phyloP scores from a whole-genome alignment of 2,329 filamentous ascomycete species.

The Metarhizium humberi region DNA sequence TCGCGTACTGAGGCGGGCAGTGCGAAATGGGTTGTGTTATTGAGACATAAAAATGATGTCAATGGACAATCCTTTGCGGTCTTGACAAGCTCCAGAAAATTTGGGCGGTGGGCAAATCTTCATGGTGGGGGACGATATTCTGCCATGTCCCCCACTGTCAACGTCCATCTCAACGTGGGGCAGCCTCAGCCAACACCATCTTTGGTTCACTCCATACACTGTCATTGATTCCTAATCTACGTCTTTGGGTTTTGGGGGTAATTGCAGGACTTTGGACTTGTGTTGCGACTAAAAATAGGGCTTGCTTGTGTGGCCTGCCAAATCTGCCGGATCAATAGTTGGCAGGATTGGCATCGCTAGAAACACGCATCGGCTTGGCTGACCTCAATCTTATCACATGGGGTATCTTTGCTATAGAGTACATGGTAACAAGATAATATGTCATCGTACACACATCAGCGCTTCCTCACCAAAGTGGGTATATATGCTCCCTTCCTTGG shows the following conservation, averaged over 20 bases:
- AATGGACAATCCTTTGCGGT: background rate
- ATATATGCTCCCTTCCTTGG: conserved; percentile 62
- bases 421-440: background rate
- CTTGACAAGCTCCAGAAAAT: conserved; percentile 9
- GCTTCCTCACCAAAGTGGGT: conserved; percentile 71
- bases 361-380: background rate
- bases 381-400: background rate
- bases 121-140: conserved; percentile 25
- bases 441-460: conserved; percentile 60
- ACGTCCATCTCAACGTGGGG: too few species aligned
- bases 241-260: too few species aligned
- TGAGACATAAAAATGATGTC: background rate
- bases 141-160: conserved; percentile 12
- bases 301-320: too few species aligned
- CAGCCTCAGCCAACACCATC: too few species aligned
- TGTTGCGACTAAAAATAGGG: too few species aligned
- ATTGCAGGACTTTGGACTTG: too few species aligned
- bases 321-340: background rate
- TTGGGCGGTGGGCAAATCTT: conserved; percentile 14
- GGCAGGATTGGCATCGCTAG: background rate
- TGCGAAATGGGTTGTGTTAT: background rate
- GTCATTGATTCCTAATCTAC: too few species aligned
- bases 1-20: background rate
- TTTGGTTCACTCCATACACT: too few species aligned
- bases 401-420: background rate